Base-by-base conservation (phyloP, 169 alveolate species). In the Neospora caninum region DNA sequence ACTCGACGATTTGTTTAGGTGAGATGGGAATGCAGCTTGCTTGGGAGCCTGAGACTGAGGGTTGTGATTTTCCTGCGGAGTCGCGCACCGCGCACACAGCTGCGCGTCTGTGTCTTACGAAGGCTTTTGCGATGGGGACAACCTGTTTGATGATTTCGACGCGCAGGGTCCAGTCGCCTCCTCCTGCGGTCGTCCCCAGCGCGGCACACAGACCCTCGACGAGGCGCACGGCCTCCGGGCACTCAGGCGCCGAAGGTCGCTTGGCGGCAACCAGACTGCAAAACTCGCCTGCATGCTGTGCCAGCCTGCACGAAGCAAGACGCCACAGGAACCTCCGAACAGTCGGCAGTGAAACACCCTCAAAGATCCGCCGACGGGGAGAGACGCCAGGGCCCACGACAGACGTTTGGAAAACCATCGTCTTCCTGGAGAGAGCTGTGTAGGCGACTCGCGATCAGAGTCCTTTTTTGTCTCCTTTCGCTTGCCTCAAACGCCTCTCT, bases 211-310 rank as follows among this genome's bases (percentile, higher is more conserved):
- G 41, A 4, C 89, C 89, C 22, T 82, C 89, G 25, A 82, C 64
- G 38, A 82, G 89, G 0, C 41, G 2, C 89, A 82, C 54, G 41
- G 89, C 89, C 41, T 82, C 89, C 67, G 89, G 89, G 20, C 54
- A 25, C n/a, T 38, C 89, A 2, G 67, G 43, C 38, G 69, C 69
- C 25, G 25, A 18, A 69, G 43, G 39, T 18, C 64, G 34, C 29
- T 22, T 9, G 41, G 89, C n/a, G 4, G 89, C 89, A 13, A 42
- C 64, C 41, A 82, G 31, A 39, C 39, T 34, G 89, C 89, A 82
- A 67, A 82, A 82, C 13, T 82, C 89, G 25, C 89, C 89, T 31
- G 89, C 89, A 34, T 82, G 67, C 38, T 82, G 89, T 39, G 89
- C 89, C 9, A 82, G 53, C 2, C 89, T 82, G 89, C 84, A 36